Conservation (phyloP, 768 basidiomycete genomes). For the Kwoniella dejecticola region DNA sequence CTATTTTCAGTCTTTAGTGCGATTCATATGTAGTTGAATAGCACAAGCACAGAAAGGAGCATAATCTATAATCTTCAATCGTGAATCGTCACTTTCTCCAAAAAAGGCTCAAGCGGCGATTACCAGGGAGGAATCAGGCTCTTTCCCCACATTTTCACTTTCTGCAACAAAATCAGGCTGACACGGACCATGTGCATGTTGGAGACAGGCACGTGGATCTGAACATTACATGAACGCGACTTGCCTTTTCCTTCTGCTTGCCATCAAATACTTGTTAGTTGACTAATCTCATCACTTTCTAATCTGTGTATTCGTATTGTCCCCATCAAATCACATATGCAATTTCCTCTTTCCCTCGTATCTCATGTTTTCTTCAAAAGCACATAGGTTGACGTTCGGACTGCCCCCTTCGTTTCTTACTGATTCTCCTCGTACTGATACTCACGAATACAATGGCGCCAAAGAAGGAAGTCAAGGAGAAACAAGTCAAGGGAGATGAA, state of each 20-base stretch:
- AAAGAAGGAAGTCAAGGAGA: slow-evolving; percentile 47
- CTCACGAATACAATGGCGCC: slow-evolving; percentile 48
- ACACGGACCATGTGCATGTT: not conserved
- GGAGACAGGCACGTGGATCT: not conserved
- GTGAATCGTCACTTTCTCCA: slow-evolving; percentile 5
- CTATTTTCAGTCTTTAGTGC: not conserved
- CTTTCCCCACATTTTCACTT: not conserved
- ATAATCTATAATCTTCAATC: no score
- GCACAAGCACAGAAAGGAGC: no score
- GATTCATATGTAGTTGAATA: not conserved
- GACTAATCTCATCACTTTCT: no score
- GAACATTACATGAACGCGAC: no score
- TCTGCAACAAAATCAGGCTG: not conserved
- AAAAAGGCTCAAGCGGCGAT: slow-evolving; percentile 5
- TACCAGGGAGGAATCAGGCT: not conserved
- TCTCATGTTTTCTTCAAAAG: not conserved
- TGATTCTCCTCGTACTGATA: not conserved
- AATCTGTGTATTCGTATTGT: no score
- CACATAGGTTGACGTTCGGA: not conserved
- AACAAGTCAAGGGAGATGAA: slow-evolving; percentile 53
- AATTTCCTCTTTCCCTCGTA: no score
- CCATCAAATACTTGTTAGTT: no score
- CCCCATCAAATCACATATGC: no score
- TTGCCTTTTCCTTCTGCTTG: not conserved
- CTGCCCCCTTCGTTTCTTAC: no score